These are phyloP conservation scores for Saturnispora silvae DNA, from an alignment of 805 yeast genomes.

Conservation along the genomic window DNA sequence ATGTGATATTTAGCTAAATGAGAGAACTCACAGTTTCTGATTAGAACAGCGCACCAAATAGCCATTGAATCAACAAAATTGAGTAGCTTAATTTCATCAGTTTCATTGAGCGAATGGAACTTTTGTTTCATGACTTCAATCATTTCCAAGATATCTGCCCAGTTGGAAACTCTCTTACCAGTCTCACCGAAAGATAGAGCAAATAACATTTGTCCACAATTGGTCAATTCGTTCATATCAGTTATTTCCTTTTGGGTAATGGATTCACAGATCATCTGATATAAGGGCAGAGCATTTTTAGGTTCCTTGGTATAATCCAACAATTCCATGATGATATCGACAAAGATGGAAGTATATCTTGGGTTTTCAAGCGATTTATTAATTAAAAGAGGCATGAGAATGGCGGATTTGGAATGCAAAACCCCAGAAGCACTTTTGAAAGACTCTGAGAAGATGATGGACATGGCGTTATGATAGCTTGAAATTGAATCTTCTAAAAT, in stretches of 20 bases:
- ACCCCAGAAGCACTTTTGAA: conserved; percentile 61
- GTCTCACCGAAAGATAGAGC: conserved; percentile 56
- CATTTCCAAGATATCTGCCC: conserved; percentile 29
- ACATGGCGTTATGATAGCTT: conserved; percentile 47
- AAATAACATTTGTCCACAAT: conserved; percentile 32
- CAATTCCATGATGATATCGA: conserved; percentile 47
- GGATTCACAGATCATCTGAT: conserved; percentile 24
- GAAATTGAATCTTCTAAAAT: conserved; percentile 23
- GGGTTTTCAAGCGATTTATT: conserved; percentile 16
- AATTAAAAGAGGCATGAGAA: conserved; percentile 34
- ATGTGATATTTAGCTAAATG: conserved; percentile 38
- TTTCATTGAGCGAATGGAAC: conserved; percentile 4
- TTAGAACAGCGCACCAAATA: conserved; percentile 37
- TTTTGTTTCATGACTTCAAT: conserved; percentile 12
- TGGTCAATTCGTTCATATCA: conserved; percentile 17
- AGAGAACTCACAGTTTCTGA: conserved; percentile 41
- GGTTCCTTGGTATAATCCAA: conserved; percentile 39
- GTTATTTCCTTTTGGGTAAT: conserved; percentile 11
- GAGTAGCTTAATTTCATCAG: conserved; percentile 7
- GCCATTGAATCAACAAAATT: conserved; percentile 25
- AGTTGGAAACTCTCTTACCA: conserved; percentile 49
- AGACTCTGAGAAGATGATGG: conserved; percentile 59
- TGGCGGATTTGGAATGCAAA: conserved; percentile 60
- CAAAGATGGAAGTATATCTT: conserved; percentile 33
- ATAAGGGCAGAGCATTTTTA: conserved; percentile 38